These are phyloP conservation scores for Hypseocharis bilobata DNA, from an alignment of 441 rosid genomes.

Conservation along the genomic window DNA sequence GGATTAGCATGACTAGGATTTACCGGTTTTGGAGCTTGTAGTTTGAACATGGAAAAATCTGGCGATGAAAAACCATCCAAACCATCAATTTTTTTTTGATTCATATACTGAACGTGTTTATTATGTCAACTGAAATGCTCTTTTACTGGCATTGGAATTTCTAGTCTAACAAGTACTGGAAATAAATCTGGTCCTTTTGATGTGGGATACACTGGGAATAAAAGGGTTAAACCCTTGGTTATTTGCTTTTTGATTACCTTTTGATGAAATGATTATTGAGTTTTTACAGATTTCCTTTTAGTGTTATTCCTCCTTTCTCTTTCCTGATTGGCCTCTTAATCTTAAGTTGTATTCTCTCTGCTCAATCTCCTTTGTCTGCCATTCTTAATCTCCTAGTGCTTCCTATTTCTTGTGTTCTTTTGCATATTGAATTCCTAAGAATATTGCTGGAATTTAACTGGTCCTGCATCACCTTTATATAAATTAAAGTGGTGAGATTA, in stretches of 20 bases:
- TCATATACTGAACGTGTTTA: background rate
- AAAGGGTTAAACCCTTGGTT: background rate
- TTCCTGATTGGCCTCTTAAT: background rate
- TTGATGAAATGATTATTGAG: background rate
- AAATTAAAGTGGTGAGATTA: too few species aligned
- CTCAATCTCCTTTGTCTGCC: background rate
- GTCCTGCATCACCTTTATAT: too few species aligned
- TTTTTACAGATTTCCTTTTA: background rate
- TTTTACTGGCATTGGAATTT: background rate
- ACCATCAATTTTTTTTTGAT: background rate
- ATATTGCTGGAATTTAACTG: background rate
- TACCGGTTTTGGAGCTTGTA: background rate
- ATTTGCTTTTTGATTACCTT: background rate
- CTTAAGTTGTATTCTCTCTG: background rate
- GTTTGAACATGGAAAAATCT: background rate
- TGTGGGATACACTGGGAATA: background rate
- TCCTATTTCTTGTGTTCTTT: background rate
- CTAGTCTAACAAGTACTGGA: background rate
- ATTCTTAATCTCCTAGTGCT: background rate
- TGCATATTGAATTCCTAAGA: background rate
- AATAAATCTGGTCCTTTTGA: background rate
- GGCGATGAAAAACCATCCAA: background rate
- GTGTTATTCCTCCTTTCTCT: background rate
- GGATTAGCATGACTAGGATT: background rate
- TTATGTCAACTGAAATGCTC: background rate